Base-by-base conservation (phyloP, 345 rosid genomes). In the Eucalyptus regnans region DNA sequence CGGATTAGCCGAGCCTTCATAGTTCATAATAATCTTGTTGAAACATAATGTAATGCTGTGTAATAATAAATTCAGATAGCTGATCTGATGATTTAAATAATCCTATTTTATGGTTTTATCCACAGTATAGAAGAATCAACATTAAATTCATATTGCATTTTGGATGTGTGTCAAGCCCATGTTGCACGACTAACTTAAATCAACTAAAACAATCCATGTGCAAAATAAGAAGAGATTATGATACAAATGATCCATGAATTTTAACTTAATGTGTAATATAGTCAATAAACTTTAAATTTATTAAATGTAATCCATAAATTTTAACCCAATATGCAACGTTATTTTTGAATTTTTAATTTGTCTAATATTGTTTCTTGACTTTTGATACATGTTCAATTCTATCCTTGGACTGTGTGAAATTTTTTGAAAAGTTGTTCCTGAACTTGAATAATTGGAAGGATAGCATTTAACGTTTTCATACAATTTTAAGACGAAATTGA, bases 351-450 rank as follows among this genome's bases (percentile, higher is more conserved):
- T 52, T 52, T 52, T 52, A 52, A 52, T 52, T 52, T 52, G 62
- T 56, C 12, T 56, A 56, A 56, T 23, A 56, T 56, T 56, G 29
- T 56, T 13, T 10, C 1, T 0, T 23, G 29, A 56, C 29, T 56
- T 56, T 56, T 56, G 3, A 25, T 56, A 56, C 1, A 22, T 56
- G 6, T 56, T 23, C 12, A 8, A 23, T 56, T 56, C 0, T 22
- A 12, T 56, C 3, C 29, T 9, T 56, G 29, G 2, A 9, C 0
- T 56, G 6, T 56, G 23, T 4, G 12, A 56, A 23, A 9, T 0
- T 4, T 22, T 56, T 56, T 25, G 29, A 56, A 22, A 56, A 22
- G 12, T 23, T 9, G 62, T 56, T 56, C 29, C 6, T 4, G 3
- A 23, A 12, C 62, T 56, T 56, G 29, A 56, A 56, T 23, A 22